Evolutionary conservation across 768 basidiomycete species (phyloP), one percentile per base, ranked within the genome.

Genomic region (Clathrus columnatus): DNA sequence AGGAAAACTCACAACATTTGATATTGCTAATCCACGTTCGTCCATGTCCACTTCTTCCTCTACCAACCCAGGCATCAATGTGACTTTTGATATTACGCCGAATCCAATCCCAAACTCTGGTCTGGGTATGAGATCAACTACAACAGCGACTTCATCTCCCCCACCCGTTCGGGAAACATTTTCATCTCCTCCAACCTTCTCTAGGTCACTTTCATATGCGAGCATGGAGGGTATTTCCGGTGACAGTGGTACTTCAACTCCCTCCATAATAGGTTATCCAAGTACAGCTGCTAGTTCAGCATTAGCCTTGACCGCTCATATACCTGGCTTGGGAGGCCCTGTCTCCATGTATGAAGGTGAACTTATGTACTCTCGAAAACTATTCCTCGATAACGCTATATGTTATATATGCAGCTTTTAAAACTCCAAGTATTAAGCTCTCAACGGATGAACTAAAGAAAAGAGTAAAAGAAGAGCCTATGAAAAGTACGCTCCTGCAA

Each of bases 151-250:
- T 32, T 7, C 30, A 32, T 7, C 30, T 36, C 7, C 10, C n/a
- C 11, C 36, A 2, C 36, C 36, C 10, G 1, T 41, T 41, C 51
- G 51, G 10, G 51, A 52, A 21, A 46, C 53, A 17, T 54, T 54
- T 36, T 45, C 53, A 8, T 54, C 53, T n/a, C 53, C 53, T 4
- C 44, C 53, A 6, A 21, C 46, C 18, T 6, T 54, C 29, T n/a
- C 53, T 23, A 36, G 36, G n/a, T 5, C 36, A n/a, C n/a, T 36
- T 11, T 36, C 36, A 36, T 36, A 36, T n/a, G 36, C 36, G 14
- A 36, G 36, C n/a, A n/a, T 36, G 11, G 36, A 11, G 14, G 36
- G 4, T n/a, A n/a, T n/a, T n/a, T 36, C 36, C 4, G 36, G 36
- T 11, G 36, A n/a, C n/a, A 36, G 36, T n/a, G 36, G 36, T 36